Evolutionary conservation across 805 yeast genomes (phyloP).

Genomic region (Lipomyces yamanashiensis): DNA sequence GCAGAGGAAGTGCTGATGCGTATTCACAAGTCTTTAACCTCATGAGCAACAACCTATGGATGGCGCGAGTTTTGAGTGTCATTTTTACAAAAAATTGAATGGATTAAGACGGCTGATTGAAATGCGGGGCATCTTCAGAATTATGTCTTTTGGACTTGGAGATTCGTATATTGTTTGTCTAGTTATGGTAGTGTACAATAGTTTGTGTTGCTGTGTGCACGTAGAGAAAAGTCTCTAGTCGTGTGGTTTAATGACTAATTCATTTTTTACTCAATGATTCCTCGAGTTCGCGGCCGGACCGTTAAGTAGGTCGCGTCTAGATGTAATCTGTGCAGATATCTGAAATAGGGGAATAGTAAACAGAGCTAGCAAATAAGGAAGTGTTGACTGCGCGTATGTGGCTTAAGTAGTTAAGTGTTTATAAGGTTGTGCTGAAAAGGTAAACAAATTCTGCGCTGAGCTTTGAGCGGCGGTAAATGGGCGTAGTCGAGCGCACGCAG

Average conservation of each 20-base stretch:
- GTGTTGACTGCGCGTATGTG: background rate
- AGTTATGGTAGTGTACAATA: background rate
- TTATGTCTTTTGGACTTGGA: background rate
- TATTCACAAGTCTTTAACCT: conserved; percentile 17
- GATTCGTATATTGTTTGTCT: background rate
- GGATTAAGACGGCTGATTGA: background rate
- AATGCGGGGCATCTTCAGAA: too few relatives aligned
- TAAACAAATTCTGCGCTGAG: background rate
- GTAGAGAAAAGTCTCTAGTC: background rate
- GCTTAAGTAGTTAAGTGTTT: background rate
- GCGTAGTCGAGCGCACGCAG: background rate
- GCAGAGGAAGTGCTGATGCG: conserved; percentile 23
- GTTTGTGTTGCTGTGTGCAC: background rate
- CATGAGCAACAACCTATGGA: background rate
- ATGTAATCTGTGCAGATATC: too few relatives aligned
- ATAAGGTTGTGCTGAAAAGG: background rate
- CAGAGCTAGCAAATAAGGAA: background rate
- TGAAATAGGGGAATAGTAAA: background rate
- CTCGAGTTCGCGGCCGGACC: background rate
- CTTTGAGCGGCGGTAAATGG: background rate
- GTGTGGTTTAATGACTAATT: background rate
- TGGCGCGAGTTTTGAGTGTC: background rate
- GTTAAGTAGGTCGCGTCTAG: background rate
- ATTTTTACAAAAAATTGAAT: background rate
- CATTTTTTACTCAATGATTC: too few relatives aligned